phyloP scores from a whole-genome alignment of 176 grass and related monocot species.

The Saccharum spontaneum region DNA sequence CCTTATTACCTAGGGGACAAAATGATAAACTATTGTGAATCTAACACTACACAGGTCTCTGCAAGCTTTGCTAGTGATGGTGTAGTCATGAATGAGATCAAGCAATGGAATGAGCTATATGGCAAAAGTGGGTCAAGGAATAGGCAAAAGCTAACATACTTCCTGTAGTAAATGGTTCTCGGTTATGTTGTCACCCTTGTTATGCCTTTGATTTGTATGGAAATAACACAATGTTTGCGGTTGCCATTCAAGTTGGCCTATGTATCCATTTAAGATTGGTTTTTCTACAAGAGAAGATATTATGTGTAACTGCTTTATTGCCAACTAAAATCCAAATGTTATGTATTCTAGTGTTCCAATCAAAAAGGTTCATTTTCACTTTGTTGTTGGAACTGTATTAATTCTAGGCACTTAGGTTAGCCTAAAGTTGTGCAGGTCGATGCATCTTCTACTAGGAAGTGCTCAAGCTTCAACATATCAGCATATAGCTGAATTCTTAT shows the following conservation, averaged over 20 bases:
- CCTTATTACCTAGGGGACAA: background rate
- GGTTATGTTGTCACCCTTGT: background rate
- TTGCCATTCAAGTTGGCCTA: background rate
- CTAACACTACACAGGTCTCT: conserved; percentile 44
- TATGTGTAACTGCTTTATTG: background rate
- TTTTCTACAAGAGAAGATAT: background rate
- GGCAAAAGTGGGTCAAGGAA: conserved; percentile 89
- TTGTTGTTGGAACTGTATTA: background rate
- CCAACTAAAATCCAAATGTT: background rate
- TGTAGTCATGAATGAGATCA: conserved; percentile 61
- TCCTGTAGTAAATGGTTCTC: conserved; percentile 51
- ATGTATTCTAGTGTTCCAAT: background rate
- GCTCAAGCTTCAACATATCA: too few species aligned
- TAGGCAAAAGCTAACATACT: conserved; percentile 67
- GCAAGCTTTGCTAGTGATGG: conserved; percentile 71
- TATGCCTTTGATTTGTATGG: background rate
- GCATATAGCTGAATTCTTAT: too few species aligned
- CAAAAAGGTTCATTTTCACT: background rate
- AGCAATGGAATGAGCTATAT: conserved; percentile 84
- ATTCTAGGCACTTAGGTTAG: background rate
- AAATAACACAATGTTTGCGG: background rate
- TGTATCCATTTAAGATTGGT: background rate
- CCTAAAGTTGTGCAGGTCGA: background rate
- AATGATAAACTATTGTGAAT: background rate
- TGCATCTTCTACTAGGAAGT: background rate